Percentiles rank a stretch among this genome's conserved stretches.
Conservation (phyloP, 495 filamentous ascomycete genomes). For the Massariosphaeria phaeospora region DNA sequence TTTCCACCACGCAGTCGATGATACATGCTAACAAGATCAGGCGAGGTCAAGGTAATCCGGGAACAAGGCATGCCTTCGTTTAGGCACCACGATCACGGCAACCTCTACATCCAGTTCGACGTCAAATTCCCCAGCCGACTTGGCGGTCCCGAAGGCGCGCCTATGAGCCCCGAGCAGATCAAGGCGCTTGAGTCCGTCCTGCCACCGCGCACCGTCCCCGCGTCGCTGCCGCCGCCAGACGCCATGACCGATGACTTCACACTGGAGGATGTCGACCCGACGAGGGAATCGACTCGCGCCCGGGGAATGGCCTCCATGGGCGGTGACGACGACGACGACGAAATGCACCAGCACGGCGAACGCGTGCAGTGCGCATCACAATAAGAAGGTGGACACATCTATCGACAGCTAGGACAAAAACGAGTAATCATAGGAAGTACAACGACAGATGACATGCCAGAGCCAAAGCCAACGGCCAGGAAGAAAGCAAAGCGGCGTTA, state of each 20-base stretch:
- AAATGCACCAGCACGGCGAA: conserved; percentile 80
- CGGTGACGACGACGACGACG: conserved; percentile 79
- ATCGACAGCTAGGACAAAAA: not conserved
- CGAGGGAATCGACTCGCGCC: conserved; percentile 64
- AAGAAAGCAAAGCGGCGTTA: not conserved
- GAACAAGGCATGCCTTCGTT: conserved; percentile 98
- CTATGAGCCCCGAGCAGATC: conserved; percentile 52
- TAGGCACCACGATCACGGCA: conserved; percentile 92
- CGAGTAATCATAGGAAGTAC: conserved; percentile 2
- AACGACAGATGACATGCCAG: not conserved
- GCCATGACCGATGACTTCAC: conserved; percentile 83
- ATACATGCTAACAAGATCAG: conserved; percentile 46
- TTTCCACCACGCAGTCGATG: conserved; percentile 4
- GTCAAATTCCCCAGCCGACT: conserved; percentile 78
- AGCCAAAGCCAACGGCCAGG: not conserved
- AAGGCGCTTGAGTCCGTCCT: conserved; percentile 72
- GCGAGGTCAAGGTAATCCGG: conserved; percentile 85
- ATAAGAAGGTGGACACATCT: conserved; percentile 51
- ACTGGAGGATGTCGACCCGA: conserved; percentile 76
- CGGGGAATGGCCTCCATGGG: conserved; percentile 65
- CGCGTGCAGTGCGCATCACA: conserved; percentile 96
- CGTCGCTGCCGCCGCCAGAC: conserved; percentile 59
- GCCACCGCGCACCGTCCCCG: conserved; percentile 59
- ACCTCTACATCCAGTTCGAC: conserved; percentile 95
- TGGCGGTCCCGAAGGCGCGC: conserved; percentile 47